These are phyloP conservation scores for Plenodomus tracheiphilus DNA, from an alignment of 2,329 filamentous ascomycete species.

Conservation along the genomic window DNA sequence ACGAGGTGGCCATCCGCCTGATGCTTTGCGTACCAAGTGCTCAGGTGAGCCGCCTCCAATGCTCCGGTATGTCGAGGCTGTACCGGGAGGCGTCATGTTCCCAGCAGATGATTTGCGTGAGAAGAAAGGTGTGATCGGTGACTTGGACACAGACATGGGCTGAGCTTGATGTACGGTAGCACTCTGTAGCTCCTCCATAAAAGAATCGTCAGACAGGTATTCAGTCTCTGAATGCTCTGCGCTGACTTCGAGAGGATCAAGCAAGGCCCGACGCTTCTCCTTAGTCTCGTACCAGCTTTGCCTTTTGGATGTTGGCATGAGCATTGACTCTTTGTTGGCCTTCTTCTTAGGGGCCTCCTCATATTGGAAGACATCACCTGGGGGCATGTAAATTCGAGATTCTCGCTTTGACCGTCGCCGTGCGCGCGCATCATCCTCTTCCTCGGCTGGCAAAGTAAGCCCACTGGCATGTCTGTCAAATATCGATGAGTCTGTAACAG, in stretches of 20 bases:
- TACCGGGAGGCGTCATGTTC: slow-evolving; percentile 29
- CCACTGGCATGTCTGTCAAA: slow-evolving; percentile 14
- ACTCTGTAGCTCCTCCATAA: slow-evolving; percentile 82
- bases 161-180: slow-evolving; percentile 84
- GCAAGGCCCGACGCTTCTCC: slow-evolving; percentile 45
- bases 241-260: slow-evolving; percentile 45
- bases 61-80: slow-evolving; percentile 41
- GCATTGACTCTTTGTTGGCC: slow-evolving; percentile 35
- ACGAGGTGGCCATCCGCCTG: slow-evolving; percentile 37
- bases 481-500: slow-evolving; percentile 9
- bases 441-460: slow-evolving; percentile 17
- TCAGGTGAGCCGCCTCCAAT: slow-evolving; percentile 33
- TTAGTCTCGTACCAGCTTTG: slow-evolving; percentile 35
- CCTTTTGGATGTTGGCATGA: slow-evolving; percentile 24
- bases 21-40: slow-evolving; percentile 30
- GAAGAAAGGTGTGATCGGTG: slow-evolving; percentile 73
- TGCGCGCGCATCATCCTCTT: slow-evolving; percentile 18
- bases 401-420: slow-evolving; percentile 34
- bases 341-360: slow-evolving; percentile 22
- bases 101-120: slow-evolving; percentile 40
- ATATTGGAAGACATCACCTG: slow-evolving; percentile 15
- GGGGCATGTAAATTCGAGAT: slow-evolving; percentile 37
- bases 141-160: slow-evolving; percentile 72
- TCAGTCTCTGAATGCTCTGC: slow-evolving; percentile 49
- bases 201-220: slow-evolving; percentile 73